These are phyloP conservation scores for Kluyveromyces sp. DNA, from an alignment of 1,139 yeast genomes.

Conservation along the genomic window DNA sequence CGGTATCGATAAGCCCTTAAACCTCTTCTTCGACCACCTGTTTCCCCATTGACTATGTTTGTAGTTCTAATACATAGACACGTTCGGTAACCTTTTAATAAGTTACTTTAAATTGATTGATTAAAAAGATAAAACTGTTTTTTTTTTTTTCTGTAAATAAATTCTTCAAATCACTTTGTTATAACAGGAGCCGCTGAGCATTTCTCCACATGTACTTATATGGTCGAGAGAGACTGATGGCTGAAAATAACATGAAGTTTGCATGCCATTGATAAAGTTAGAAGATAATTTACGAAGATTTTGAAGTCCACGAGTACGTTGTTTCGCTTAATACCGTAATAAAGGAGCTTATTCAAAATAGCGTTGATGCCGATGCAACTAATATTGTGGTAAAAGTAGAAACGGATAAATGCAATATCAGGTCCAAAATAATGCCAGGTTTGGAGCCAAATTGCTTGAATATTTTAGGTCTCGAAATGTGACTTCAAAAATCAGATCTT, in stretches of 20 bases:
- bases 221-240: too few relatives aligned
- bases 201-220: too few relatives aligned
- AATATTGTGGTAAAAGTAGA: conserved; percentile 36
- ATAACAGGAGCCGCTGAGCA: too few relatives aligned
- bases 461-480: conserved; percentile 27
- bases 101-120: too few relatives aligned
- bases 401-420: conserved; percentile 33
- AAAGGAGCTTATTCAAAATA: conserved; percentile 40
- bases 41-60: too few relatives aligned
- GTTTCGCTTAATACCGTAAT: conserved; percentile 31
- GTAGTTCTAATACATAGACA: too few relatives aligned
- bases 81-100: too few relatives aligned
- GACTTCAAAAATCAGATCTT: conserved; percentile 40
- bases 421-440: conserved; percentile 44
- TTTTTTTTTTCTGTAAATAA: too few relatives aligned
- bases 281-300: conserved; percentile 11
- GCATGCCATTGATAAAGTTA: conserved; percentile 12
- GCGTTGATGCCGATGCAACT: conserved; percentile 48
- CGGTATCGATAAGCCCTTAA: too few relatives aligned
- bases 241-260: neutral
- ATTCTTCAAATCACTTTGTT: too few relatives aligned
- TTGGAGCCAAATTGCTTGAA: conserved; percentile 48
- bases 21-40: too few relatives aligned
- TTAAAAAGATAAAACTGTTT: too few relatives aligned
- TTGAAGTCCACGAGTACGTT: conserved; percentile 27